phyloP scores from a whole-genome alignment of 2,329 filamentous ascomycete species.

The Grosmannia clavigera region DNA sequence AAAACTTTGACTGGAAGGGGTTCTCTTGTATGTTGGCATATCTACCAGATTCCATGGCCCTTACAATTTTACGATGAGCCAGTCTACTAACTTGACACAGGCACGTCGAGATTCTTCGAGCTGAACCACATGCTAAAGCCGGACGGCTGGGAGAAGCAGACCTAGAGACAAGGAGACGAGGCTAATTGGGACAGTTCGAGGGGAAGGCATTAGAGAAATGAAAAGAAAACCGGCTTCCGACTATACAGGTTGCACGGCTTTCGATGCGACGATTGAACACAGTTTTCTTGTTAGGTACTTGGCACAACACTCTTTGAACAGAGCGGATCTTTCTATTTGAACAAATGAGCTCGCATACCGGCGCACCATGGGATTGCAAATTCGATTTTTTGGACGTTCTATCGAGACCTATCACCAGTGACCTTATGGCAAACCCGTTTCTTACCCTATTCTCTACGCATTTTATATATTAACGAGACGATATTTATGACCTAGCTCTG shows the following conservation, averaged over 20 bases:
- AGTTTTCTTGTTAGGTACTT: background rate
- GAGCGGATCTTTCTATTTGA: background rate
- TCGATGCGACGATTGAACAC: background rate
- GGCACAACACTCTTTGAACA: background rate
- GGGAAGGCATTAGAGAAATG: background rate
- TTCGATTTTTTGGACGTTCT: background rate
- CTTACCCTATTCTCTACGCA: background rate
- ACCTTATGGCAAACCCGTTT: background rate
- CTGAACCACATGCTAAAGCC: constrained; percentile 72
- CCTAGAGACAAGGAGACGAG: constrained; percentile 20
- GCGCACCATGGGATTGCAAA: constrained; percentile 2
- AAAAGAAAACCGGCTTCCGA: background rate
- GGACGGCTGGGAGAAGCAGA: constrained; percentile 67
- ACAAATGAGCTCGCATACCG: background rate
- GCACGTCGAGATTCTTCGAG: constrained; percentile 78
- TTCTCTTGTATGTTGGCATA: constrained; percentile 71
- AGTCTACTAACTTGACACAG: constrained; percentile 28
- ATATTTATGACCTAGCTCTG: background rate
- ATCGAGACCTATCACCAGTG: background rate
- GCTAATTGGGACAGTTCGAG: background rate
- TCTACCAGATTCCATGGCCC: background rate
- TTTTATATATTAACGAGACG: background rate
- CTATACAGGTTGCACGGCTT: background rate
- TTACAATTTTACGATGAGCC: background rate
- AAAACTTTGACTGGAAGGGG: constrained; percentile 99